These are phyloP conservation scores for Colletotrichum musae DNA, from an alignment of 2,329 filamentous ascomycete genomes.

Conservation along the genomic window DNA sequence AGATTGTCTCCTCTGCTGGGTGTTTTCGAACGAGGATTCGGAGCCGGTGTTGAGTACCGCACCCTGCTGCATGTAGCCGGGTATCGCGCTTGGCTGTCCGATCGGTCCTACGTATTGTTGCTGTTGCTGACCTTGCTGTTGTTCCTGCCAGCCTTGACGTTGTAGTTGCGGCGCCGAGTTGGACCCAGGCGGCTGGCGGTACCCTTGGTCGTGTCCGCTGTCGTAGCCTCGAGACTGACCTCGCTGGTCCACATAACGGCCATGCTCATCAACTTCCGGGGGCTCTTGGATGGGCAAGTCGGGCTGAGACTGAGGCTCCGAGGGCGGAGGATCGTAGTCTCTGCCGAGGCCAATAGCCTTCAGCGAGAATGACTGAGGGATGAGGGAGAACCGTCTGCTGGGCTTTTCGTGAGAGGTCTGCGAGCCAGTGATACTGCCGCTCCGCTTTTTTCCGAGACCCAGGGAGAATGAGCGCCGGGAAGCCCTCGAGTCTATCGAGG, in stretches of 20 bases:
- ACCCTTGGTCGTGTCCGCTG: slow-evolving; percentile 35
- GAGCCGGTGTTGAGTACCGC: slow-evolving; percentile 65
- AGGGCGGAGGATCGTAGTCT: slow-evolving; percentile 63
- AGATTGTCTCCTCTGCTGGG: slow-evolving; percentile 50
- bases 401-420: slow-evolving; percentile 71
- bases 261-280: slow-evolving; percentile 54
- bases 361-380: slow-evolving; percentile 75
- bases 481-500: slow-evolving; percentile 78
- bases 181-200: slow-evolving; percentile 37
- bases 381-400: slow-evolving; percentile 78
- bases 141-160: slow-evolving; percentile 45
- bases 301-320: slow-evolving; percentile 64
- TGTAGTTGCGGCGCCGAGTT: slow-evolving; percentile 49
- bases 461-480: slow-evolving; percentile 80
- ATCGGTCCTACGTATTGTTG: slow-evolving; percentile 55
- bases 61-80: slow-evolving; percentile 63
- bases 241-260: slow-evolving; percentile 51
- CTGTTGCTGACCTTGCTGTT: slow-evolving; percentile 55
- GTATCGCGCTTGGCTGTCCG: slow-evolving; percentile 59
- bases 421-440: slow-evolving; percentile 74
- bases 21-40: slow-evolving; percentile 66
- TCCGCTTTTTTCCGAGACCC: slow-evolving; percentile 78
- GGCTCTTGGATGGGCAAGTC: slow-evolving; percentile 68
- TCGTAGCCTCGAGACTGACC: slow-evolving; percentile 40
- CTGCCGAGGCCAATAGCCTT: slow-evolving; percentile 74